Conservation (phyloP, 2,329 filamentous ascomycete genomes). For the Botrytis porri region DNA sequence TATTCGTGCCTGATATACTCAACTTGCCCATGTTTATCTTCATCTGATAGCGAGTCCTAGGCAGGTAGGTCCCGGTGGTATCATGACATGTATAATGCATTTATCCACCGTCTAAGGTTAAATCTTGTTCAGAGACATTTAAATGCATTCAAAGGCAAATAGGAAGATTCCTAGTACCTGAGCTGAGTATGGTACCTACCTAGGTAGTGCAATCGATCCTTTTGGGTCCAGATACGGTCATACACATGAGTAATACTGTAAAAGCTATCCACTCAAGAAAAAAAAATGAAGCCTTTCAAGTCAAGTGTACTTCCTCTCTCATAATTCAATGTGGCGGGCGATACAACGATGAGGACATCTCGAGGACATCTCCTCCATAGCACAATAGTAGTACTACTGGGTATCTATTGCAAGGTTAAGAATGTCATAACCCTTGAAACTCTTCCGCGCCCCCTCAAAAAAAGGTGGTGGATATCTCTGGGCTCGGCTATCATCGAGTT, state of each 20-base stretch:
- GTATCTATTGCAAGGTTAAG: not conserved
- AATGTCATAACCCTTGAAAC: not conserved
- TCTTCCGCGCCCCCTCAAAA: not conserved
- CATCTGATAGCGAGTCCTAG: not conserved
- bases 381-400: not conserved
- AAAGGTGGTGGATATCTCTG: not conserved
- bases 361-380: not conserved
- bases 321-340: not conserved
- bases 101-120: not conserved
- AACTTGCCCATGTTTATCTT: not conserved
- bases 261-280: not conserved
- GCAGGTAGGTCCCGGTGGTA: not conserved
- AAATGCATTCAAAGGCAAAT: not conserved
- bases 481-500: conserved; percentile 8
- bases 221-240: not conserved
- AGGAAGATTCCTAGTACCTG: not conserved
- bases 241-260: not conserved
- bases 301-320: not conserved
- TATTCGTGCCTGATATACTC: not conserved
- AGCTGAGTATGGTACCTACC: not conserved
- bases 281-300: not conserved
- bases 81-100: not conserved
- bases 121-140: not conserved
- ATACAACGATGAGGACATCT: not conserved
- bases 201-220: not conserved